phyloP scores from a whole-genome alignment of 768 basidiomycete species.

The Panus rudis region DNA sequence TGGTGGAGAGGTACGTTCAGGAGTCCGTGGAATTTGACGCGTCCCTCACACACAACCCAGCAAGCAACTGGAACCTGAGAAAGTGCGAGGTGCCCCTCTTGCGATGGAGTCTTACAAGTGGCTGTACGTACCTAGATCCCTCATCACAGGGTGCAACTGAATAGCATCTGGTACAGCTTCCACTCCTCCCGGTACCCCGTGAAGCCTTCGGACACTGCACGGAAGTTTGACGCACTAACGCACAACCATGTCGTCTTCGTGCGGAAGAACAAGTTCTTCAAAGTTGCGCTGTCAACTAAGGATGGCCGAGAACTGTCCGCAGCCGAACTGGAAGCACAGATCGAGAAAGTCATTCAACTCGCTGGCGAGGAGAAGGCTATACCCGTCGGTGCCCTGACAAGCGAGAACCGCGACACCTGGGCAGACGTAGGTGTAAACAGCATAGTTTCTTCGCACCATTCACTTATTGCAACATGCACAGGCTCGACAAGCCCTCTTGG shows the following conservation, averaged over 20 bases:
- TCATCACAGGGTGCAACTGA: background rate
- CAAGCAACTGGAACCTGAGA: conserved; percentile 82
- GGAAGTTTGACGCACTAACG: conserved; percentile 64
- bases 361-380: conserved; percentile 42
- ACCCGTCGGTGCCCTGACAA: conserved; percentile 74
- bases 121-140: conserved; percentile 43
- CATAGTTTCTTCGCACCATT: background rate
- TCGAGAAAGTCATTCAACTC: conserved; percentile 57
- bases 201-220: conserved; percentile 75
- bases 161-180: conserved; percentile 49
- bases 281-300: conserved; percentile 61
- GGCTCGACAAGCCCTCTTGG: conserved; percentile 57
- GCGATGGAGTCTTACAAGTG: conserved; percentile 95
- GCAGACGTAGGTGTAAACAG: too few relatives aligned
- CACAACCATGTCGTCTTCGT: conserved; percentile 89
- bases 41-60: conserved; percentile 2
- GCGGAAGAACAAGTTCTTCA: conserved; percentile 87
- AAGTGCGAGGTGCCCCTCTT: conserved; percentile 65
- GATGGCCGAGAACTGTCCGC: conserved; percentile 68
- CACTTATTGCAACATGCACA: conserved; percentile 13
- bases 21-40: background rate
- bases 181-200: conserved; percentile 86
- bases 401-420: conserved; percentile 89
- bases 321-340: conserved; percentile 78
- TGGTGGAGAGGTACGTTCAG: conserved; percentile 67